Evolutionary conservation across 2,329 filamentous ascomycete species (phyloP), one percentile per base, ranked within the genome.

Genomic region (Septoria linicola): DNA sequence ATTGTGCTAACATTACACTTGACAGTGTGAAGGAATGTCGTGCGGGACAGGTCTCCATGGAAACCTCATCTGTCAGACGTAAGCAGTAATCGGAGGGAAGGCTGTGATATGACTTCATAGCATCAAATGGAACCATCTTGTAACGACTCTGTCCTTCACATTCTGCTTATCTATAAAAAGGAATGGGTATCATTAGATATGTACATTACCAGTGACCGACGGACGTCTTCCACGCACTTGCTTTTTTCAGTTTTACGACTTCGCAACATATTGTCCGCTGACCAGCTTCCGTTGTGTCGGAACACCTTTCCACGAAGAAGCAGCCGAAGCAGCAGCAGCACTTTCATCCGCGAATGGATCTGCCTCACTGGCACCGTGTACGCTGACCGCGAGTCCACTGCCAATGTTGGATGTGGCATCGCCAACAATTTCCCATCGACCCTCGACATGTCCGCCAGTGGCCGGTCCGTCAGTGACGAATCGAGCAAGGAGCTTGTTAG

Each of bases 401-500:
- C 80, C 80, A 1, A 80, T 61, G 3, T 63, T 70, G 6, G 66
- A 57, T 13, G 73, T 71, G 25, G 79, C 71, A 32, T 79, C 74
- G 2, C 74, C 78, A 39, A 65, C 68, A 17, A 86, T 73, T 67
- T 96, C 90, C 83, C 91, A 96, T 49, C 85, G 78, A 0, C 88
- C 88, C 68, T 99, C 92, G 7, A 95, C 80, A 47, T 82, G 83
- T 0, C 90, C 89, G 4, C 87, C 81, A 57, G 82, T 83, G 0
- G 88, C 82, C 44, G 82, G 77, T 19, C 81, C 82, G 27, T 91
- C 85, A 0, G 88, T 88, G 19, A 85, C 74, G 61, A 99, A 87
- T 2, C 90, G 82, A 53, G 89, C 93, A 5, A 96, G 84, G 51
- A 96, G 82, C 71, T 89, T 92, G 63, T 86, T 80, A 58, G 82